Base-by-base conservation (phyloP, 495 filamentous ascomycete species). In the Hypoxylon lenormandii region DNA sequence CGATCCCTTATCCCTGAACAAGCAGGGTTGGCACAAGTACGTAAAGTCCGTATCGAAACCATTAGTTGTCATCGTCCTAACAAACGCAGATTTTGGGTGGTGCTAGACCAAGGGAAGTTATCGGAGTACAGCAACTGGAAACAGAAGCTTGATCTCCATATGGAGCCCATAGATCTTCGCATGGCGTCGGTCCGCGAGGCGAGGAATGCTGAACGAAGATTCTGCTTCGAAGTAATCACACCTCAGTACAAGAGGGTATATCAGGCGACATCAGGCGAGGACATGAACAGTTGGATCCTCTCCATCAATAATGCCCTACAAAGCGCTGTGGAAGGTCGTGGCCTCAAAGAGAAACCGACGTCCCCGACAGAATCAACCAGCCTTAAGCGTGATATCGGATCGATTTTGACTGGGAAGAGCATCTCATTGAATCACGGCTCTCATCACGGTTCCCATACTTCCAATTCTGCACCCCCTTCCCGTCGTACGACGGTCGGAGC, bases 41-140 rank as follows among this genome's bases (percentile, higher is more conserved):
- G 91, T 87, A 16, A 22, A 42, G 21, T 21, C 30, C 23, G 3
- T 26, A 15, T 16, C 12, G 8, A 26, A 12, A 28, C 6, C 38
- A 2, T 5, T 50, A 4, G 30, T 45, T 23, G 18, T 36, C 37
- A 18, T 16, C 42, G n/a, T 56, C 19, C 57, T 75, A 28, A 74
- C 65, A 53, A 7, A 18, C 37, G 8, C 65, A 97, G 94, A 73
- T 98, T 97, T 77, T 99, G 95, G 95, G 94, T 99, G 66, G 96
- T 98, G 1, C 84, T 98, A 13, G 95, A 98, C 74, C 93, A 95
- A 78, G 95, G 95, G 3, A 96, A 94, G 76, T 81, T 99, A 26
- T 97, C 95, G 1, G 95, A 99, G 73, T 98, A 99, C 78, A 96
- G 93, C 74, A 98, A 99, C 78, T 99, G 95, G 95, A 99, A 99